A percentile compares a stretch with the other conserved stretches of the same genome.
Evolutionary conservation across 2,329 filamentous ascomycete genomes (phyloP).

Genomic region (Orbilia brochopaga): DNA sequence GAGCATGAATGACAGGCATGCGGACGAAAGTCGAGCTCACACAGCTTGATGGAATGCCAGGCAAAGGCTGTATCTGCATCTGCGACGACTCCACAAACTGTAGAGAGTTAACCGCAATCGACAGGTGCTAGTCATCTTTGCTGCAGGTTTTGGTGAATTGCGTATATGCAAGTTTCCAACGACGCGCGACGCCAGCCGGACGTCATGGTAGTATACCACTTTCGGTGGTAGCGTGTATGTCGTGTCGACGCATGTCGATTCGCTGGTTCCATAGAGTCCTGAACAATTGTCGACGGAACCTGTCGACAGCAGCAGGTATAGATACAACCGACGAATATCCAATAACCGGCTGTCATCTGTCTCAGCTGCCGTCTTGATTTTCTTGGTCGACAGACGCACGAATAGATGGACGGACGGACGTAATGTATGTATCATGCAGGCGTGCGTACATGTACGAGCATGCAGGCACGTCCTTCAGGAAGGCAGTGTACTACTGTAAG

Average conservation of each 20-base stretch:
- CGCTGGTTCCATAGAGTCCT: slow-evolving; percentile 1
- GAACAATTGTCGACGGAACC: slow-evolving; percentile 2
- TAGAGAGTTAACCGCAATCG: too few relatives aligned
- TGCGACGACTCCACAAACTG: too few relatives aligned
- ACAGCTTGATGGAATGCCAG: too few relatives aligned
- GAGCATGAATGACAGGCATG: too few relatives aligned
- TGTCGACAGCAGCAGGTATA: not conserved
- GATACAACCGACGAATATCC: not conserved
- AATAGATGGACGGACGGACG: too few relatives aligned
- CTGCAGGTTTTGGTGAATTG: not conserved
- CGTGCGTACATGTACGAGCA: too few relatives aligned
- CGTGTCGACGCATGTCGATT: slow-evolving; percentile 8
- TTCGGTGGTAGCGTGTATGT: not conserved
- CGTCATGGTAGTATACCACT: not conserved
- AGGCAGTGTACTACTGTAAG: too few relatives aligned
- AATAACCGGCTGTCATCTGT: not conserved
- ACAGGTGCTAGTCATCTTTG: too few relatives aligned
- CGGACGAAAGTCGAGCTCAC: too few relatives aligned
- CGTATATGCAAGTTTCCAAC: slow-evolving; percentile 5
- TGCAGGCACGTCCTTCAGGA: too few relatives aligned
- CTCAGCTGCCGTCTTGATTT: not conserved
- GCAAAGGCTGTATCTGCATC: too few relatives aligned
- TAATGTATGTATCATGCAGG: too few relatives aligned
- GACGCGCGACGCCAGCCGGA: not conserved
- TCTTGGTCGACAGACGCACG: not conserved